phyloP scores from a whole-genome alignment of 768 basidiomycete species.

The Rhizopogon vinicolor region DNA sequence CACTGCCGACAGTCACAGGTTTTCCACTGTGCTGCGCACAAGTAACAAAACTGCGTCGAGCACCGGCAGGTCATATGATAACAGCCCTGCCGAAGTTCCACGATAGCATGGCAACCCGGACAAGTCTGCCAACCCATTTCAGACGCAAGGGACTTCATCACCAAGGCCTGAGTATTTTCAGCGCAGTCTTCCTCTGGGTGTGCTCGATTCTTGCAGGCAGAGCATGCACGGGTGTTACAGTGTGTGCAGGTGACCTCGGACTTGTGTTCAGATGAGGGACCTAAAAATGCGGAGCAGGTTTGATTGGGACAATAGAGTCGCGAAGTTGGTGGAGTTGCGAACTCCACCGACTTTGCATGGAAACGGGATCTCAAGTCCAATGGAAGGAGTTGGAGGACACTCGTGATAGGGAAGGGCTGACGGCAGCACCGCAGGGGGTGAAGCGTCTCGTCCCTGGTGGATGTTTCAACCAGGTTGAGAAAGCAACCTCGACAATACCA shows the following conservation, averaged over 20 bases:
- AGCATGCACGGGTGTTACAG: constrained; percentile 40
- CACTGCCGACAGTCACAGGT: constrained; percentile 57
- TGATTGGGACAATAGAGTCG: constrained; percentile 49
- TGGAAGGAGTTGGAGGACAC: constrained; percentile 27
- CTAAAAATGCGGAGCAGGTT: constrained; percentile 52
- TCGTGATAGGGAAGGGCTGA: constrained; percentile 25
- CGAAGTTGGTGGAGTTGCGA: constrained; percentile 31
- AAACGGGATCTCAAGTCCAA: constrained; percentile 25
- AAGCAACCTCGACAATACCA: constrained; percentile 44
- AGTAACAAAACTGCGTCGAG: constrained; percentile 54
- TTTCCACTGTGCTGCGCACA: constrained; percentile 62
- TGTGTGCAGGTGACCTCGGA: constrained; percentile 30
- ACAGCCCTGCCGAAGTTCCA: constrained; percentile 57
- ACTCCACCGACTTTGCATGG: constrained; percentile 41
- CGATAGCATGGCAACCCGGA: constrained; percentile 49
- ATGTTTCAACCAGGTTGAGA: constrained; percentile 33
- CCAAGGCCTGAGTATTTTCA: constrained; percentile 37
- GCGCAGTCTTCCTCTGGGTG: constrained; percentile 39
- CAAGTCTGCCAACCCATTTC: constrained; percentile 57
- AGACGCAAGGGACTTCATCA: constrained; percentile 41
- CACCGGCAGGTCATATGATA: constrained; percentile 61
- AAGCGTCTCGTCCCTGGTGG: constrained; percentile 45
- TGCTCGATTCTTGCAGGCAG: constrained; percentile 41
- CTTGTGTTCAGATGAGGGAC: constrained; percentile 22
- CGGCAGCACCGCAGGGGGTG: constrained; percentile 50